A percentile compares a stretch with the other conserved stretches of the same genome.
Conservation (phyloP, 306 rosid species). For the Glycine tomentella region DNA sequence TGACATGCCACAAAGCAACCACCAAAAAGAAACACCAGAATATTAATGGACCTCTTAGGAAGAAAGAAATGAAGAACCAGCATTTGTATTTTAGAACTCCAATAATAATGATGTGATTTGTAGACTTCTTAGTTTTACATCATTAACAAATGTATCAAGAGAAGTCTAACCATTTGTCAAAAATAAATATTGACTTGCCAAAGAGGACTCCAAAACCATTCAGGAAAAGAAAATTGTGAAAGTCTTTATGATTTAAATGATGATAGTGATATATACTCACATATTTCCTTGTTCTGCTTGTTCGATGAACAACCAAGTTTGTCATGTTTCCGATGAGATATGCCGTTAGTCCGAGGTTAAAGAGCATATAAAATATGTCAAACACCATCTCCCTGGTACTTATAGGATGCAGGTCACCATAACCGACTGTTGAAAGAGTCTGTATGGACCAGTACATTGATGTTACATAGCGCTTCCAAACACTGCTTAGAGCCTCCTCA, state of each 20-base stretch:
- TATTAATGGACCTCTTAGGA: neutral
- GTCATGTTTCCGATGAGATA: constrained; percentile 91
- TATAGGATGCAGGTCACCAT: constrained; percentile 88
- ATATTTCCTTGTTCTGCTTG: constrained; percentile 77
- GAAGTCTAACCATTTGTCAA: neutral
- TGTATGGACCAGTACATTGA: constrained; percentile 78
- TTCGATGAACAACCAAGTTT: constrained; percentile 77
- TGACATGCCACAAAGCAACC: constrained; percentile 45
- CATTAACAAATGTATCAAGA: neutral
- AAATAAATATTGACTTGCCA: neutral
- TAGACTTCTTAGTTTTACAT: neutral
- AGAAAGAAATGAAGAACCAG: neutral
- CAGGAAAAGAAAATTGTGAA: neutral
- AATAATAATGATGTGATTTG: neutral
- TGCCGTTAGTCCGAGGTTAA: constrained; percentile 66
- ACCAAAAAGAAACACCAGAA: constrained; percentile 12
- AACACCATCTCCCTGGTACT: constrained; percentile 66
- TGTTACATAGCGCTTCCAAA: constrained; percentile 53
- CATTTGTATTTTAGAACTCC: neutral
- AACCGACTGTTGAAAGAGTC: constrained; percentile 72
- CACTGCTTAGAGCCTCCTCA: neutral
- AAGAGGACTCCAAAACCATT: neutral
- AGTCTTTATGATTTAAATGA: neutral
- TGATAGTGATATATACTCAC: constrained; percentile 61
- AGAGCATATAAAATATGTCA: constrained; percentile 58